A percentile compares a stretch with the other conserved stretches of the same genome.
Conservation (phyloP, 2,329 filamentous ascomycete genomes). For the Verticillium alfalfae region DNA sequence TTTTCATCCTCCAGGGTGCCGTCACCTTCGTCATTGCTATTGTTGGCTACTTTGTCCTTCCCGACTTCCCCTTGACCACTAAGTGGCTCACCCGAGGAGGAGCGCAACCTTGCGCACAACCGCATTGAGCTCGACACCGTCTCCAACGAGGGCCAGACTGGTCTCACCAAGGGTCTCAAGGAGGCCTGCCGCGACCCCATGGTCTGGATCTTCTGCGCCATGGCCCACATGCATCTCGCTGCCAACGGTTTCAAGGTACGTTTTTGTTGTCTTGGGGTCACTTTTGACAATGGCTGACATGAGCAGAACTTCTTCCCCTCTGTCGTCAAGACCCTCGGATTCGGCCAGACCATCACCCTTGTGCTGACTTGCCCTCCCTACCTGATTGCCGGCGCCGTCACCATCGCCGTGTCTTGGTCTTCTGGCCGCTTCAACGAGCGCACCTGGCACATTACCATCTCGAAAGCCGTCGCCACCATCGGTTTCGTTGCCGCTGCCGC, state of each 20-base stretch:
- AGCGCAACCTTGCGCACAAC: constrained; percentile 13
- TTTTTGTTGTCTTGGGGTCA: not conserved
- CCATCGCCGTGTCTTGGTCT: constrained; percentile 15
- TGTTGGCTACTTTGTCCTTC: constrained; percentile 12
- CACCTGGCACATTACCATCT: constrained; percentile 35
- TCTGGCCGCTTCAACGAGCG: constrained; percentile 36
- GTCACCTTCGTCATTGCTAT: constrained; percentile 21
- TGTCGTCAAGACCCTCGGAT: constrained; percentile 40
- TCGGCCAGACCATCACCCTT: constrained; percentile 39
- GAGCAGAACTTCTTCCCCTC: constrained; percentile 22
- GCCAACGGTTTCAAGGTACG: constrained; percentile 37
- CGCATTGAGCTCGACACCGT: constrained; percentile 18
- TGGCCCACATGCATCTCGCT: constrained; percentile 44
- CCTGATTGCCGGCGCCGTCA: constrained; percentile 20
- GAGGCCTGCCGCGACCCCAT: constrained; percentile 32
- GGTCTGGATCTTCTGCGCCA: constrained; percentile 39
- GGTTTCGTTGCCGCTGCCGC: constrained; percentile 26
- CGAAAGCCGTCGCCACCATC: constrained; percentile 29
- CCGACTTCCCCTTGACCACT: constrained; percentile 15
- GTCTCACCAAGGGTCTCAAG: constrained; percentile 17
- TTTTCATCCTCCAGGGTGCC: constrained; percentile 34
- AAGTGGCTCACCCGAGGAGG: constrained; percentile 15
- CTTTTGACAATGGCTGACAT: not conserved
- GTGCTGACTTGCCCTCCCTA: constrained; percentile 35
- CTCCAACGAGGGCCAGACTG: constrained; percentile 15